phyloP scores from a whole-genome alignment of 257 asterid species.

The Vinca minor region DNA sequence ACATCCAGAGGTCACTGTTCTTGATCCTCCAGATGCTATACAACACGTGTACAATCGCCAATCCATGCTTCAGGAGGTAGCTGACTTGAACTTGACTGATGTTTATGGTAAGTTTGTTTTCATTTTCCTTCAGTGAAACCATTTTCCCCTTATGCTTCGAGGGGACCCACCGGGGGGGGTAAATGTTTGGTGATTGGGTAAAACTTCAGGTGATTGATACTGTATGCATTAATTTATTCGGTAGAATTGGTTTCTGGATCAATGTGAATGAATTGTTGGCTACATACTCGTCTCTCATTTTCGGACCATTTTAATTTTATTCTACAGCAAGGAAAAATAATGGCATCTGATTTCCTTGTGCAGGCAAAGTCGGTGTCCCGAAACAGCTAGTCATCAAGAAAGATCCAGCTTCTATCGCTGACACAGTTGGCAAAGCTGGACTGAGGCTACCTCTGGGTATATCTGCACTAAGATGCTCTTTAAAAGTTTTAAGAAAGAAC shows the following conservation, averaged over 20 bases:
- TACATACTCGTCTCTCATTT: not conserved
- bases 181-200: no score
- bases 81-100: conserved; percentile 68
- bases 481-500: not conserved
- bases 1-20: conserved; percentile 94
- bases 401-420: conserved; percentile 49
- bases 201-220: no score
- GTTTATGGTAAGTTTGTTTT: conserved; percentile 42
- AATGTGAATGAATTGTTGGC: no score
- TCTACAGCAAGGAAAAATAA: not conserved
- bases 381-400: conserved; percentile 65
- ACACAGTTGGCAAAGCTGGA: conserved; percentile 61
- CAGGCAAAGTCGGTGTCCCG: conserved; percentile 67
- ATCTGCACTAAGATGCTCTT: conserved; percentile 6
- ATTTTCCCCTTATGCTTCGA: no score
- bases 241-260: no score
- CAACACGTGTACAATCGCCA: conserved; percentile 77
- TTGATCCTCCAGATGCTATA: conserved; percentile 97
- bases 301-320: not conserved
- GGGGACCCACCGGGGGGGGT: no score
- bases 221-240: no score
- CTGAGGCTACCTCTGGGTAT: conserved; percentile 70
- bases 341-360: not conserved
- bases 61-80: conserved; percentile 93
- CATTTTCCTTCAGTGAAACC: no score